Conservation (phyloP, 75 land plant genomes). For the Pinus tabuliformis region DNA sequence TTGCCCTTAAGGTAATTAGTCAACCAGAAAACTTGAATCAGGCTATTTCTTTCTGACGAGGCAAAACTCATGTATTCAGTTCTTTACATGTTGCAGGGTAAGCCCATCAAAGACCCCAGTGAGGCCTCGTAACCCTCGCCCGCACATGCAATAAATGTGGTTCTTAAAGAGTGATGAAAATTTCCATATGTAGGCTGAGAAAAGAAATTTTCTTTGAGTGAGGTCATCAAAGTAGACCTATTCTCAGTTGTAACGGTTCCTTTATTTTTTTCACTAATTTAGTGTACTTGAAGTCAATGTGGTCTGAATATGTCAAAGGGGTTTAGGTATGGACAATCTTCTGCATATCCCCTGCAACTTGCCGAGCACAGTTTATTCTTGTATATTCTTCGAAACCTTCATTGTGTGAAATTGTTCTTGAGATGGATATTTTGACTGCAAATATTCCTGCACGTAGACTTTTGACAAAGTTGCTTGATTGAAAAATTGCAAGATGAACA, state of each 20-base stretch:
- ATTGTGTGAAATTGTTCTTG: too few relatives aligned
- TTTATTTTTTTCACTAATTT: neutral
- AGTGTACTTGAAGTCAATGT: neutral
- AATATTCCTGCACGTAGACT: too few relatives aligned
- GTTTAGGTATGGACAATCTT: conserved; percentile 1
- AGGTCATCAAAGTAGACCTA: conserved; percentile 12
- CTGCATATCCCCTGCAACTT: neutral
- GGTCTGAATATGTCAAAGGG: conserved; percentile 7
- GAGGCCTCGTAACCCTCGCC: conserved; percentile 79
- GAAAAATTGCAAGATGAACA: too few relatives aligned
- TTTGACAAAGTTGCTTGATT: too few relatives aligned
- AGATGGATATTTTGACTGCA: too few relatives aligned
- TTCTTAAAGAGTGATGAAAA: neutral
- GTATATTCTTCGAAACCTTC: too few relatives aligned
- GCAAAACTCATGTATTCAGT: neutral
- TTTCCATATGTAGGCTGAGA: neutral
- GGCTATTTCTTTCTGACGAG: neutral
- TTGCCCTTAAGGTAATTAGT: conserved; percentile 74
- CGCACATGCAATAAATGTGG: conserved; percentile 23
- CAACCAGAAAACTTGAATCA: neutral
- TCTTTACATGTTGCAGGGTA: conserved; percentile 47
- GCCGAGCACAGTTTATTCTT: neutral
- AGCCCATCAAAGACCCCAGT: conserved; percentile 96
- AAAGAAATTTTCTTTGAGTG: conserved; percentile 2
- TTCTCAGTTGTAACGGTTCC: conserved; percentile 6